Conservation (phyloP, 75 land plant species). For the Azolla pinnata region DNA sequence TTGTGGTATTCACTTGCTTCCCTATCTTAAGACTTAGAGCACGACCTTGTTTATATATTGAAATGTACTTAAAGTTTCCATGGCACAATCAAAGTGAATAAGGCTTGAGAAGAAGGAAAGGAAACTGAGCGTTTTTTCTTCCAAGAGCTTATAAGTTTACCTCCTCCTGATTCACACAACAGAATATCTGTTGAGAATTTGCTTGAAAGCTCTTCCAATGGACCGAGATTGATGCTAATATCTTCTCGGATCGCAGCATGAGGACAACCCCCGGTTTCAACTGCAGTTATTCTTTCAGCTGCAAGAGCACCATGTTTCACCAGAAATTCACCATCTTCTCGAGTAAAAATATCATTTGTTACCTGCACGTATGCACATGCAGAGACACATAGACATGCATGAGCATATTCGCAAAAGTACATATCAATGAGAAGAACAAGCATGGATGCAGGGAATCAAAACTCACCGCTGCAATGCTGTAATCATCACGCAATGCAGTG, state of each 20-base stretch:
- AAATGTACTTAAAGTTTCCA: too few relatives aligned
- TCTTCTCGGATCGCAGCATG: conserved; percentile 99
- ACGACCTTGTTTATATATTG: too few relatives aligned
- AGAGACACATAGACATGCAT: not conserved
- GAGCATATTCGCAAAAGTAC: not conserved
- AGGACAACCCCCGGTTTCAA: conserved; percentile 98
- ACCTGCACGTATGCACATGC: conserved; percentile 40
- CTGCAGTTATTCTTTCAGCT: conserved; percentile 89
- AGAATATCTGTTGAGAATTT: conserved; percentile 70
- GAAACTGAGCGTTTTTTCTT: too few relatives aligned
- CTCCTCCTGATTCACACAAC: conserved; percentile 99
- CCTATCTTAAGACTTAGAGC: too few relatives aligned
- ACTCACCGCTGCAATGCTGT: conserved; percentile 97
- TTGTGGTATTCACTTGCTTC: too few relatives aligned
- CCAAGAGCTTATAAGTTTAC: too few relatives aligned
- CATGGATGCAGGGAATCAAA: not conserved
- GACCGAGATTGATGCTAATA: conserved; percentile 96
- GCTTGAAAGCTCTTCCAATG: conserved; percentile 90
- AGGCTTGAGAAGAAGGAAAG: too few relatives aligned
- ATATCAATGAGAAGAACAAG: not conserved
- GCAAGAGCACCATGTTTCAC: conserved; percentile 96
- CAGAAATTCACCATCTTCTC: conserved; percentile 96
- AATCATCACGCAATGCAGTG: conserved; percentile 68
- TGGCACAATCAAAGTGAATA: too few relatives aligned
- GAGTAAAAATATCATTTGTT: conserved; percentile 97